Percentiles rank a stretch among this genome's conserved stretches.
Evolutionary conservation across 2,329 filamentous ascomycete genomes (phyloP).

Genomic region (Monosporascus sp.): DNA sequence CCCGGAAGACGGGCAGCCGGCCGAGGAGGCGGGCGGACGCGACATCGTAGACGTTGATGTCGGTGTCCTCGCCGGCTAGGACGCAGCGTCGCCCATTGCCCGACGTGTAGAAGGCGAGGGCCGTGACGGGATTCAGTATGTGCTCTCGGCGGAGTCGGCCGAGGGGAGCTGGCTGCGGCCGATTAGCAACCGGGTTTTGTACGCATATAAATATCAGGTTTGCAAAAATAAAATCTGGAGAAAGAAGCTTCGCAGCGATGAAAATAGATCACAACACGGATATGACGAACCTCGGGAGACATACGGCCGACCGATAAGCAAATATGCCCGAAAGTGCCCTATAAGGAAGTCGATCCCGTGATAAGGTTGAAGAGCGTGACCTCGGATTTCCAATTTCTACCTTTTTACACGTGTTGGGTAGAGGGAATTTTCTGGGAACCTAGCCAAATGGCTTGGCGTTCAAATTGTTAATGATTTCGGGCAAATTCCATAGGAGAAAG

Average conservation of each 20-base stretch:
- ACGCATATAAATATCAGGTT: not conserved
- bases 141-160: constrained; percentile 27
- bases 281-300: not conserved
- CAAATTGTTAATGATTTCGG: too few relatives aligned
- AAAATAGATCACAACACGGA: not conserved
- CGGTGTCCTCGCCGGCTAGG: constrained; percentile 56
- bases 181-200: not conserved
- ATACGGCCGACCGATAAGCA: not conserved
- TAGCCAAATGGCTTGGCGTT: too few relatives aligned
- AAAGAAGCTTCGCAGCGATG: not conserved
- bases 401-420: too few relatives aligned
- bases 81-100: constrained; percentile 34
- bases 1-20: constrained; percentile 51
- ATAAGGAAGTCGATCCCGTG: not conserved
- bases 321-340: not conserved
- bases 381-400: too few relatives aligned
- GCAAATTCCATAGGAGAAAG: constrained; percentile 7
- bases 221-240: not conserved
- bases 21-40: constrained; percentile 31
- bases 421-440: too few relatives aligned
- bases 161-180: constrained; percentile 8
- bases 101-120: constrained; percentile 46
- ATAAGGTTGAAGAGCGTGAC: not conserved
- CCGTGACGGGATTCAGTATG: constrained; percentile 53
- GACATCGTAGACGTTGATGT: constrained; percentile 49